phyloP scores from a whole-genome alignment of 805 yeast species.

The Starmera amethionina region DNA sequence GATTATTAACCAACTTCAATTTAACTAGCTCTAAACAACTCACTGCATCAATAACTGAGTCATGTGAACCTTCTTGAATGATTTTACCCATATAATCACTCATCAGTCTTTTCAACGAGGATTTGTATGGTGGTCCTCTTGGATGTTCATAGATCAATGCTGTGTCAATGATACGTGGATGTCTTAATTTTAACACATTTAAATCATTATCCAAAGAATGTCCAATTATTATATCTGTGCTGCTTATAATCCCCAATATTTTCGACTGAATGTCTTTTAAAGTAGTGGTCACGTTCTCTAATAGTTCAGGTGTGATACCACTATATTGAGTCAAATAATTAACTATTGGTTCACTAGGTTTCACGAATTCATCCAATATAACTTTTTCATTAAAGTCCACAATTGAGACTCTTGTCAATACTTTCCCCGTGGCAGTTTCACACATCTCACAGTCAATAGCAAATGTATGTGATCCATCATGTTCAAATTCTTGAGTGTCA shows the following conservation, averaged over 20 bases:
- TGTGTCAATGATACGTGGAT: slow-evolving; percentile 74
- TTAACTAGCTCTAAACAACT: slow-evolving; percentile 74
- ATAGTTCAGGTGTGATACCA: slow-evolving; percentile 71
- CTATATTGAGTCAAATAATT: slow-evolving; percentile 81
- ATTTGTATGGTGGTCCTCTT: slow-evolving; percentile 76
- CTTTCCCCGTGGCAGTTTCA: slow-evolving; percentile 47
- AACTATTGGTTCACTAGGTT: slow-evolving; percentile 63
- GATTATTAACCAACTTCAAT: slow-evolving; percentile 59
- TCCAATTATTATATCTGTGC: slow-evolving; percentile 66
- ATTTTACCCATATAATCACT: slow-evolving; percentile 38
- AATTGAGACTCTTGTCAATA: slow-evolving; percentile 68
- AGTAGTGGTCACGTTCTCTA: slow-evolving; percentile 53
- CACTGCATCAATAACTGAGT: slow-evolving; percentile 76
- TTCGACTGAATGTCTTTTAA: slow-evolving; percentile 57
- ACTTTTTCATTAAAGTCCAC: slow-evolving; percentile 53
- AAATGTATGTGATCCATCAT: slow-evolving; percentile 53
- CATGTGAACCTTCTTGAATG: slow-evolving; percentile 74
- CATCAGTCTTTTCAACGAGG: slow-evolving; percentile 68
- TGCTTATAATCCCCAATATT: slow-evolving; percentile 36
- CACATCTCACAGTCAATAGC: slow-evolving; percentile 97
- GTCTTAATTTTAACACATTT: slow-evolving; percentile 58
- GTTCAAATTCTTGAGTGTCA: slow-evolving; percentile 42
- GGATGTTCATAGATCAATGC: slow-evolving; percentile 66
- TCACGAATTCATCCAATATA: slow-evolving; percentile 64
- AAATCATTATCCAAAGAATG: slow-evolving; percentile 87